Percentiles rank a stretch among this genome's conserved stretches.
These are phyloP conservation scores for Fusarium tjaetaba DNA, from an alignment of 2,329 filamentous ascomycete species.

Conservation along the genomic window DNA sequence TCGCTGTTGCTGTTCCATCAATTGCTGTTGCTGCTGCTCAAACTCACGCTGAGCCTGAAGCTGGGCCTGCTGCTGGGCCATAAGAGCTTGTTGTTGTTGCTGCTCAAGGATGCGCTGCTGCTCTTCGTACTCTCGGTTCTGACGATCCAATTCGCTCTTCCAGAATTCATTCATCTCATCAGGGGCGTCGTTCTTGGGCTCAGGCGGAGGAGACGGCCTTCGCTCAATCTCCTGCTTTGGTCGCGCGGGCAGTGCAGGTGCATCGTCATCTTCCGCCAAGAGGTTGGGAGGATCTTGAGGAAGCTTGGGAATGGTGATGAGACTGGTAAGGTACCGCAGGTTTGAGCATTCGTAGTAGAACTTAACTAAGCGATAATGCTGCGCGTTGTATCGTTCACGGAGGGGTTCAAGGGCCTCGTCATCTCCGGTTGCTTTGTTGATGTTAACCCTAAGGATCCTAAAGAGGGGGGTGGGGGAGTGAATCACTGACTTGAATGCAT, in stretches of 20 bases:
- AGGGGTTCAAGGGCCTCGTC: constrained; percentile 91
- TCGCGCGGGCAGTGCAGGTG: constrained; percentile 83
- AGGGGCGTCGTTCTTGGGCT: constrained; percentile 79
- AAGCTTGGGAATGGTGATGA: constrained; percentile 96
- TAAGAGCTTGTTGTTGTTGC: constrained; percentile 83
- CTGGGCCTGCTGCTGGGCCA: constrained; percentile 83
- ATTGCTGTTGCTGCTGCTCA: constrained; percentile 88
- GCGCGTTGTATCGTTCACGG: constrained; percentile 88
- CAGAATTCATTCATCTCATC: constrained; percentile 98
- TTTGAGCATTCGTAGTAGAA: constrained; percentile 99
- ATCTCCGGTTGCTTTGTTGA: constrained; percentile 80
- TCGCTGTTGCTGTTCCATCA: constrained; percentile 88
- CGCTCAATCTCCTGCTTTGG: constrained; percentile 79
- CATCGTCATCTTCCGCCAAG: constrained; percentile 83
- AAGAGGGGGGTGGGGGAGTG: not conserved
- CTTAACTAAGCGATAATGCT: constrained; percentile 94
- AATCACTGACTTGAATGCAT: constrained; percentile 87
- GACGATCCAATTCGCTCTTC: constrained; percentile 90
- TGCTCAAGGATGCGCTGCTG: constrained; percentile 90
- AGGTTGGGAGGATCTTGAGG: constrained; percentile 94
- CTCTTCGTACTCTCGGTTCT: constrained; percentile 94
- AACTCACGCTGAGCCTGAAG: constrained; percentile 93
- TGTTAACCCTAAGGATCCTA: constrained; percentile 33
- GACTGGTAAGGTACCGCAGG: constrained; percentile 91
- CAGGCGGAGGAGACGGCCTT: constrained; percentile 74